Evolutionary conservation across 345 rosid genomes (phyloP).

Genomic region (Acer yangbiense): DNA sequence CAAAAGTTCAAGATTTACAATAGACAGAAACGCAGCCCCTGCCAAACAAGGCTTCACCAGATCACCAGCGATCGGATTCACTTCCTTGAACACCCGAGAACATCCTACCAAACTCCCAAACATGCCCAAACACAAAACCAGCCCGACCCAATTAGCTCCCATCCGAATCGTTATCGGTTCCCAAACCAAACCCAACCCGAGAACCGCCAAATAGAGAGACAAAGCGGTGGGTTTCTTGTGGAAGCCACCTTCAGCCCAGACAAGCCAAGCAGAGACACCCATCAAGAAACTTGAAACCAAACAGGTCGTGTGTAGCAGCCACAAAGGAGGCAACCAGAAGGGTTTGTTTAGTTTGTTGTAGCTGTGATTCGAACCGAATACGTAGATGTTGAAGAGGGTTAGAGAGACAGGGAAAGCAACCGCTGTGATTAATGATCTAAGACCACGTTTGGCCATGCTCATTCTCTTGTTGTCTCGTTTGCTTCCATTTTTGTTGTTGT

Average conservation of each 20-base stretch:
- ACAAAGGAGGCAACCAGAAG: slow-evolving; percentile 63
- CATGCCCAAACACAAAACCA: slow-evolving; percentile 42
- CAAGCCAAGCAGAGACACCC: slow-evolving; percentile 87
- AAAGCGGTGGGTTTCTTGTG: slow-evolving; percentile 58
- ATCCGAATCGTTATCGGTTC: slow-evolving; percentile 48
- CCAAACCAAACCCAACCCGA: slow-evolving; percentile 54
- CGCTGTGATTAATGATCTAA: slow-evolving; percentile 59
- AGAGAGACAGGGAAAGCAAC: slow-evolving; percentile 62
- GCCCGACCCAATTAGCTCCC: slow-evolving; percentile 53
- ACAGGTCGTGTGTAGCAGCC: slow-evolving; percentile 60
- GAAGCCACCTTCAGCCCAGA: slow-evolving; percentile 91
- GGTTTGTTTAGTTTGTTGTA: slow-evolving; percentile 30
- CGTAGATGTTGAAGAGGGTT: slow-evolving; percentile 48
- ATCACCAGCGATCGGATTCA: slow-evolving; percentile 70
- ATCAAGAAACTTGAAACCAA: slow-evolving; percentile 53
- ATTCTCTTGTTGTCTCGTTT: slow-evolving; percentile 43
- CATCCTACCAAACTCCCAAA: slow-evolving; percentile 60
- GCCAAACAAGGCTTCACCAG: slow-evolving; percentile 76
- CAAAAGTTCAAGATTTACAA: slow-evolving; percentile 63
- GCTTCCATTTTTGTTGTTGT: slow-evolving; percentile 18
- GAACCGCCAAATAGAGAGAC: slow-evolving; percentile 55
- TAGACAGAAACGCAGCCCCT: slow-evolving; percentile 63
- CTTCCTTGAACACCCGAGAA: slow-evolving; percentile 46
- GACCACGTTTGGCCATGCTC: slow-evolving; percentile 76
- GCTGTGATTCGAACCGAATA: slow-evolving; percentile 45